Percentiles rank a stretch among this genome's conserved stretches.
Evolutionary conservation across 768 basidiomycete species (phyloP).

Genomic region (Dacryopinax spathularia): DNA sequence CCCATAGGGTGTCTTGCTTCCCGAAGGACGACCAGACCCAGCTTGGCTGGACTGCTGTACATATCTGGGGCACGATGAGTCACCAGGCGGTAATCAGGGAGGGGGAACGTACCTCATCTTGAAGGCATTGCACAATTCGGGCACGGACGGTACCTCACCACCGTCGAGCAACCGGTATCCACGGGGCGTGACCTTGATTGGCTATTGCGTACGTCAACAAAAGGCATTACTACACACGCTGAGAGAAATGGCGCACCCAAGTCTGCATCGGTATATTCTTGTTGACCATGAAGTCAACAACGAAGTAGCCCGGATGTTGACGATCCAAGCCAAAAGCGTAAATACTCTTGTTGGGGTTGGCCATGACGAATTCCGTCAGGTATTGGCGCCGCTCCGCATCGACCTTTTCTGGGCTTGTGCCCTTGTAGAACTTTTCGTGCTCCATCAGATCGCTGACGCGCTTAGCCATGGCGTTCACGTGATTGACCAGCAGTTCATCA

Average conservation of each 20-base stretch:
- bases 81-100: not conserved
- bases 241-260: slow-evolving; percentile 48
- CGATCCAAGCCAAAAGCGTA: slow-evolving; percentile 91
- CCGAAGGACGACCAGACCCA: slow-evolving; percentile 33
- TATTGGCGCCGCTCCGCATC: slow-evolving; percentile 46
- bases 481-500: slow-evolving; percentile 92
- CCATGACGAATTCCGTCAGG: slow-evolving; percentile 78
- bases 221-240: not conserved
- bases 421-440: slow-evolving; percentile 87
- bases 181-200: slow-evolving; percentile 73
- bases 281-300: slow-evolving; percentile 82
- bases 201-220: slow-evolving; percentile 30
- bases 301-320: slow-evolving; percentile 83
- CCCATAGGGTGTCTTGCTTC: slow-evolving; percentile 69
- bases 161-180: slow-evolving; percentile 85
- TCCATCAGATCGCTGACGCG: slow-evolving; percentile 89
- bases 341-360: slow-evolving; percentile 86
- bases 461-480: slow-evolving; percentile 85
- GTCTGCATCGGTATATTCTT: slow-evolving; percentile 78
- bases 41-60: slow-evolving; percentile 62
- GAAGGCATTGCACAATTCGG: slow-evolving; percentile 93
- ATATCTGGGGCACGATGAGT: slow-evolving; percentile 35
- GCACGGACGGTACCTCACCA: slow-evolving; percentile 66
- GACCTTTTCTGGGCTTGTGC: slow-evolving; percentile 21
- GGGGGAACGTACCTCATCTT: slow-evolving; percentile 52